Evolutionary conservation across 768 basidiomycete species (phyloP).

Genomic region (Polyporus arcularius): DNA sequence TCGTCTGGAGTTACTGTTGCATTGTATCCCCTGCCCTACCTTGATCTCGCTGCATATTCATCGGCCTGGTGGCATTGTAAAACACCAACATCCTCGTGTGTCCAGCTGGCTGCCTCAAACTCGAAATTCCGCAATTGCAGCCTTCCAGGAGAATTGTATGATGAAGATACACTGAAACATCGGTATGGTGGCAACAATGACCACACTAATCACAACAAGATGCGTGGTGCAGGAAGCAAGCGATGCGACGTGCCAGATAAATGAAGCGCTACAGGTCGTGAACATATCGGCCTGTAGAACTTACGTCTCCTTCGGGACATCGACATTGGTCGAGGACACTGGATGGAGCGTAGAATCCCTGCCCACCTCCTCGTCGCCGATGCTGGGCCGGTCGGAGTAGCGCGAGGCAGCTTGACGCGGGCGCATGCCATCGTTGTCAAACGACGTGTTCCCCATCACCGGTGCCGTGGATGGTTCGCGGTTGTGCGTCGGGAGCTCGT

Average conservation of each 20-base stretch:
- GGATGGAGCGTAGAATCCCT: not conserved
- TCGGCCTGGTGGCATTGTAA: not conserved
- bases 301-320: constrained; percentile 8
- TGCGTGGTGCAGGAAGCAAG: no score
- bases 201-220: no score
- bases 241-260: no score
- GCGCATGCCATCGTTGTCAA: not conserved
- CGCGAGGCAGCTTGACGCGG: constrained; percentile 1
- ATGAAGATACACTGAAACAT: no score
- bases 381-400: constrained; percentile 8
- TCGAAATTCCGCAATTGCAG: no score
- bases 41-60: constrained; percentile 11
- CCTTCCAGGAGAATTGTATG: no score
- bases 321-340: not conserved
- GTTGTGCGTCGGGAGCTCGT: constrained; percentile 43
- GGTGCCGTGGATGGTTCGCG: constrained; percentile 4
- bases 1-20: constrained; percentile 21
- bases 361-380: constrained; percentile 6
- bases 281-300: not conserved
- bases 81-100: constrained; percentile 11
- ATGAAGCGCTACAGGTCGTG: no score
- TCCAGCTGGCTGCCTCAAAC: no score
- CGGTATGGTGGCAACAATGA: no score
- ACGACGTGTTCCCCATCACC: not conserved
- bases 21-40: constrained; percentile 21